Base-by-base conservation (phyloP, 2,329 filamentous ascomycete genomes). In the Penicillium sp. region DNA sequence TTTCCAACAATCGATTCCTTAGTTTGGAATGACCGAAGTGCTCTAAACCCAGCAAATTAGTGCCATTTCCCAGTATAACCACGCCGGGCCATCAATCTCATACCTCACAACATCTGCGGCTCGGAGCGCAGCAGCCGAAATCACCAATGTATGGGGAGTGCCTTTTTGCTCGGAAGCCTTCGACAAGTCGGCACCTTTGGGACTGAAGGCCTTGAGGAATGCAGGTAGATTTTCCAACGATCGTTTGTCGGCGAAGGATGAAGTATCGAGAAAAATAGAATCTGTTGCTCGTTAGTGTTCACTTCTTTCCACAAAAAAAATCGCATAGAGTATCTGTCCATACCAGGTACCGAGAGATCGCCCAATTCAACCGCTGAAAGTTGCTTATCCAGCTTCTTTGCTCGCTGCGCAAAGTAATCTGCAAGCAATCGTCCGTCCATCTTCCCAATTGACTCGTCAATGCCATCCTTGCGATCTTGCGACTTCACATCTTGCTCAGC, bases 341-440 rank as follows among this genome's bases (percentile, higher is more conserved):
- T 72, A 88, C 86, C 82, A 50, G 86, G 80, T 35, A 96, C 73
- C 38, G 84, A 81, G 55, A 86, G 71, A 59, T 95, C 89, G 39
- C 85, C 82, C 20, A 94, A 69, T 66, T 98, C 92, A 27, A 96
- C 76, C 0, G 80, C 71, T 52, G 85, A 95, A 55, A 95, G 64
- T 35, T 95, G 83, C 17, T 77, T 79, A 37, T 87, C 85, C 56
- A 90, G 93, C 15, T 83, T 76, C 48, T 76, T 79, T 36, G 85
- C 82, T 57, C 84, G 79, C 57, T 92, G 82, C 5, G 84, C 84
- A 45, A 95, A 72, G 61, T 95, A 81, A 61, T 95, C 90, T 1
- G 89, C 85, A 31, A 95, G 69, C 28, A 95, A 72, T 49, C 82
- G 78, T 43, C 79, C 82, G 62, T 95, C 86, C 82, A 95, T 89